Base-by-base conservation (phyloP, 2,329 filamentous ascomycete genomes). In the Balansia obtecta region DNA sequence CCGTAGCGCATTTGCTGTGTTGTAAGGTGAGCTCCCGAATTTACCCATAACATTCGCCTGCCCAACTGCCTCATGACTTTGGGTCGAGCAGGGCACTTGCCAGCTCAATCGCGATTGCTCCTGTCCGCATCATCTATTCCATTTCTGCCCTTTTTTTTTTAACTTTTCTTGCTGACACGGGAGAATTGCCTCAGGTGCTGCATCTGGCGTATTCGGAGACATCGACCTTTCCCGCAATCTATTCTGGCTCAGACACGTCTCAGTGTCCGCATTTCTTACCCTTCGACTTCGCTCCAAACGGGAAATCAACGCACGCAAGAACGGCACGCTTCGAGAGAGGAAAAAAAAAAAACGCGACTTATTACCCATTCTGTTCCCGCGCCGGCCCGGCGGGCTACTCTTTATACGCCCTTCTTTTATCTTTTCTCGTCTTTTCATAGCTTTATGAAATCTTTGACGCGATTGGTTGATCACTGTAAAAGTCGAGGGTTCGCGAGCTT, bases 161-260 rank as follows among this genome's bases (percentile, higher is more conserved):
- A n/a, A n/a, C n/a, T 38, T n/a, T 15, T 13, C 27, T n/a, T 40
- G 34, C 22, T 48, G 34, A 48, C 37, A 13, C 34, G 30, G 32
- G 39, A 27, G 34, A 45, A 49, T n/a, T 20, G 38, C 27, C 44
- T 18, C 9, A 39, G 8, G 27, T 45, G 37, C 45, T n/a, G 32
- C 45, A 27, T 37, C 41, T 39, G 44, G 18, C 39, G 27, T 38
- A 40, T 44, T 12, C 22, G 39, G 34, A 49, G 44, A 18, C 37
- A 43, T 43, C 30, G 22, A 10, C 27, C 41, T 27, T 27, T 41
- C 40, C 30, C 47, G 44, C 44, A 49, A 51, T 49, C 49, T 51
- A 33, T 39, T 49, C 46, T 46, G 46, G 38, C 39, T 49, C 46
- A 51, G 46, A 51, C 52, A 53, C 49, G 49, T 53, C 52, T 51